Conservation (phyloP, 305 asterid species). For the Solanum chacoense region DNA sequence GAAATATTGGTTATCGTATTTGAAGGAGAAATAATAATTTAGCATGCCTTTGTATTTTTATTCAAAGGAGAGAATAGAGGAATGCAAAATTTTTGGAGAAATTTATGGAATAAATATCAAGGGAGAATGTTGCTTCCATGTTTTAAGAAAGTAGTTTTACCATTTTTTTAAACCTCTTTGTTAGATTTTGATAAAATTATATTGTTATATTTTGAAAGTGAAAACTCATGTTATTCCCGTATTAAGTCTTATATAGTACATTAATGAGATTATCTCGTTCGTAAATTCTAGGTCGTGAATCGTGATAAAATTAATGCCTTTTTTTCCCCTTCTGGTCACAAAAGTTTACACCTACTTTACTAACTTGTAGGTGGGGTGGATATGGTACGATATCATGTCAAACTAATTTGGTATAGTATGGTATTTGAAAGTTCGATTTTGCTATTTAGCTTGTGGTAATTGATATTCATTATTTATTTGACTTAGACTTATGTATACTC, state of each 20-base stretch:
- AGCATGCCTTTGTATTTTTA: no score
- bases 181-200: not conserved
- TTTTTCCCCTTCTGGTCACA: not conserved
- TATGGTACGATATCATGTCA: not conserved
- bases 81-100: not conserved
- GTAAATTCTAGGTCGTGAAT: not conserved
- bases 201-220: not conserved
- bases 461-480: not conserved
- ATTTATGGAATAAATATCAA: not conserved
- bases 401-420: not conserved
- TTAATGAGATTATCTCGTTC: not conserved
- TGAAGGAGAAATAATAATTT: not conserved
- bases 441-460: not conserved
- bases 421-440: not conserved
- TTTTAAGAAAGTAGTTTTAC: not conserved
- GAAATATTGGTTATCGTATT: not conserved
- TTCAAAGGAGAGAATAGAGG: not conserved
- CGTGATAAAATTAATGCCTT: not conserved
- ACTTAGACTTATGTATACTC: not conserved
- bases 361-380: not conserved
- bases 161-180: not conserved
- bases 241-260: not conserved
- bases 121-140: not conserved
- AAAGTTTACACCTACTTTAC: not conserved
- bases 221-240: not conserved